A percentile compares a stretch with the other conserved stretches of the same genome.
Conservation (phyloP, 768 basidiomycete species). For the Pholiota conissans region DNA sequence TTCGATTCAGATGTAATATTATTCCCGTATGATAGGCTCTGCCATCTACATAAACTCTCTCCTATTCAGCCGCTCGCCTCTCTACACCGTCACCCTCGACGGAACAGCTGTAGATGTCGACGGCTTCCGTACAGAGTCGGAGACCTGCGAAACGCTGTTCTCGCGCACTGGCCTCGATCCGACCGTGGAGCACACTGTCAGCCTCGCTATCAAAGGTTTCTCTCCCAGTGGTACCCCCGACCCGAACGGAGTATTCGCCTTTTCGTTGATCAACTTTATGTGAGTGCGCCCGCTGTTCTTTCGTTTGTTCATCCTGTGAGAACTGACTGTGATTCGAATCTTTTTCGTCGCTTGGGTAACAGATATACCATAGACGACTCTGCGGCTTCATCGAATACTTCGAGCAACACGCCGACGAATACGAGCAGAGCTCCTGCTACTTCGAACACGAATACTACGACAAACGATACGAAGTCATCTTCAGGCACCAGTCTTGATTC, state of each 20-base stretch:
- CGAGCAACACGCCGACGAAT: background rate
- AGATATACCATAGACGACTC: background rate
- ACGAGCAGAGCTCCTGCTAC: no score
- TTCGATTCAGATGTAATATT: background rate
- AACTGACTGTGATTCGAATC: background rate
- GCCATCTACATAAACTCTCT: constrained; percentile 6
- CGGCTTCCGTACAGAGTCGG: background rate
- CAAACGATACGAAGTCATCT: no score
- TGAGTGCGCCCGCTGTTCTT: background rate
- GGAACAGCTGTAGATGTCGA: background rate
- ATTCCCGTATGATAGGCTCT: background rate
- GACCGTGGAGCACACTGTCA: background rate
- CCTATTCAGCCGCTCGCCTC: background rate
- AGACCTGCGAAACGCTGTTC: background rate
- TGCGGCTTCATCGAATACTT: background rate
- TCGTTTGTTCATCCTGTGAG: background rate
- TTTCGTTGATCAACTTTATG: constrained; percentile 12
- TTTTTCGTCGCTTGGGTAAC: no score
- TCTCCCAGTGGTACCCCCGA: background rate
- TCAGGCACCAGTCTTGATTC: no score
- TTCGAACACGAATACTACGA: no score
- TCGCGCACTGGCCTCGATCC: constrained; percentile 5
- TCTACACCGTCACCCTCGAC: constrained; percentile 2
- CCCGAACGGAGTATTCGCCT: background rate
- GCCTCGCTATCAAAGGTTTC: background rate